phyloP scores from a whole-genome alignment of 495 filamentous ascomycete species.

The Xylaria palmicola region DNA sequence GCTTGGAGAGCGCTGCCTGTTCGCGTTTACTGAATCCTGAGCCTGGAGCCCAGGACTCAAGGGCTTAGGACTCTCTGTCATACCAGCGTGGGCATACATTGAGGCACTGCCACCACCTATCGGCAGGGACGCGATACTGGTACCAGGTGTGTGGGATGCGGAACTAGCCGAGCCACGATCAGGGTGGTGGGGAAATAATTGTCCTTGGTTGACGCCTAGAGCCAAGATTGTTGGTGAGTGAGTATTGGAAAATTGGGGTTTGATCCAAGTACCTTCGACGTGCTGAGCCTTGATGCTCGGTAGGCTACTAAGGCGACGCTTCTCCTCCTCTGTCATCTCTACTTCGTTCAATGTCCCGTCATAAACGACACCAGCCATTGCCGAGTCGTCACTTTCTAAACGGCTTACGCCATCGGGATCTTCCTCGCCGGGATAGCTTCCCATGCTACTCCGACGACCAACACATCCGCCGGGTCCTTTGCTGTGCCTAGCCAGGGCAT shows the following conservation, averaged over 20 bases:
- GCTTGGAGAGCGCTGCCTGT: constrained; percentile 68
- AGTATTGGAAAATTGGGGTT: constrained; percentile 31
- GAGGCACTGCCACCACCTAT: constrained; percentile 52
- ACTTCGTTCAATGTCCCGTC: constrained; percentile 57
- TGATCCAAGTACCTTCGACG: constrained; percentile 48
- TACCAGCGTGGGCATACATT: constrained; percentile 66
- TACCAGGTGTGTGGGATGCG: constrained; percentile 51
- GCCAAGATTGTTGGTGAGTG: constrained; percentile 22
- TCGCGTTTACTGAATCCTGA: constrained; percentile 50
- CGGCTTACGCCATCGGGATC: constrained; percentile 55
- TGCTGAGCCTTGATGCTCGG: constrained; percentile 74
- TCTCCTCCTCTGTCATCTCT: constrained; percentile 52
- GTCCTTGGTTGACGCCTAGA: constrained; percentile 57
- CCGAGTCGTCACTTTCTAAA: constrained; percentile 65
- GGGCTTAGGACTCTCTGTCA: constrained; percentile 86
- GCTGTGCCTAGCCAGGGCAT: constrained; percentile 90
- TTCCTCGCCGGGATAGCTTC: constrained; percentile 79
- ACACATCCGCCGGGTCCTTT: constrained; percentile 97
- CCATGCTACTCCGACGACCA: constrained; percentile 82
- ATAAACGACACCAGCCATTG: constrained; percentile 77
- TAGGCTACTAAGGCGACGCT: constrained; percentile 56
- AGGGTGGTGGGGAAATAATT: constrained; percentile 62
- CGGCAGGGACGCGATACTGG: constrained; percentile 48
- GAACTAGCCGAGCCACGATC: constrained; percentile 53
- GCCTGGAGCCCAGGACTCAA: constrained; percentile 70